Conservation (phyloP, 768 basidiomycete species). For the Lyophyllum shimeji region DNA sequence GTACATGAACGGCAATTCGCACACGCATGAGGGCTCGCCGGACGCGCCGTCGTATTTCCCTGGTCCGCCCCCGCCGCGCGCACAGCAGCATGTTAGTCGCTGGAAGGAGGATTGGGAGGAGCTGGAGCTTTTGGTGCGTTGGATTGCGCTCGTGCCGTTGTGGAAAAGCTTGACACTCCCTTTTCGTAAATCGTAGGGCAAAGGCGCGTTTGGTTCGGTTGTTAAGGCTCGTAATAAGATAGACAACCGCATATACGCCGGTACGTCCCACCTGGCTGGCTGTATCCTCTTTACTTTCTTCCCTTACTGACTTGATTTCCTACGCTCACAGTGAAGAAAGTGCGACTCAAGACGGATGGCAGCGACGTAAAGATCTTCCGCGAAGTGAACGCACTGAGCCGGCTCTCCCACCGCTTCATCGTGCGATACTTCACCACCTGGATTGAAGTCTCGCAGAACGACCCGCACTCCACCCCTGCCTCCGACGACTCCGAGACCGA, state of each 20-base stretch:
- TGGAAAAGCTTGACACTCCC: neutral
- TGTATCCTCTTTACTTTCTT: neutral
- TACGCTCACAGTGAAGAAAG: constrained; percentile 72
- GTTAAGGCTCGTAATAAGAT: constrained; percentile 92
- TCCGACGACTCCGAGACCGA: constrained; percentile 53
- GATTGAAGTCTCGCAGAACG: constrained; percentile 63
- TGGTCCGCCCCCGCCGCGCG: constrained; percentile 35
- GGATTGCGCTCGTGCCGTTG: neutral
- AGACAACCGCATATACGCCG: constrained; percentile 82
- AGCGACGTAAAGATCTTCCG: constrained; percentile 87
- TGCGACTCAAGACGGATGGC: constrained; percentile 73
- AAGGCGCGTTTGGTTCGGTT: constrained; percentile 91
- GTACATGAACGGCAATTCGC: constrained; percentile 15
- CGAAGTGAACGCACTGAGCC: constrained; percentile 87
- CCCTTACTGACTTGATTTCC: neutral
- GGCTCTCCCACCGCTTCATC: constrained; percentile 85
- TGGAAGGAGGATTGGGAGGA: constrained; percentile 97
- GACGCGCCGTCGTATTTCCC: constrained; percentile 71
- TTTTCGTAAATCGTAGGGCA: constrained; percentile 50
- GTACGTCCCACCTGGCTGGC: constrained; percentile 36
- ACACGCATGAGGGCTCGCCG: constrained; percentile 47
- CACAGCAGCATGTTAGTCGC: constrained; percentile 65
- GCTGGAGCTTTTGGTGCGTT: constrained; percentile 72
- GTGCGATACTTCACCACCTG: constrained; percentile 92
- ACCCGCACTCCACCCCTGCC: constrained; percentile 44